These are phyloP conservation scores for Penicillium ochrochloron DNA, from an alignment of 495 filamentous ascomycete species.

Conservation along the genomic window DNA sequence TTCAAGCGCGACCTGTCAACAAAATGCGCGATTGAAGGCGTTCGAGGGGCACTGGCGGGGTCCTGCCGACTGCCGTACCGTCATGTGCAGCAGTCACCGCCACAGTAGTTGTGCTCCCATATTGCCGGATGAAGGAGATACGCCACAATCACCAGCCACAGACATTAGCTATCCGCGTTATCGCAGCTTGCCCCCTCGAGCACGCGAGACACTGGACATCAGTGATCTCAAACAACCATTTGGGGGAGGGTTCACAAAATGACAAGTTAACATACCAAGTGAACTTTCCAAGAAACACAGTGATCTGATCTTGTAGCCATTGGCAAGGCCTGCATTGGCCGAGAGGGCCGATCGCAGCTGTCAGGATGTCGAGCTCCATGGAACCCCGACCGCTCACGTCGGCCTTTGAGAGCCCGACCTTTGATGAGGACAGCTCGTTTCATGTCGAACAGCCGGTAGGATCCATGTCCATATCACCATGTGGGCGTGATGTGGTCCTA, in stretches of 20 bases:
- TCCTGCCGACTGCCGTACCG: slow-evolving; percentile 30
- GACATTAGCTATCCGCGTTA: slow-evolving; percentile 22
- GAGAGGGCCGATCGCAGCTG: slow-evolving; percentile 15
- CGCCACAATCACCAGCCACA: slow-evolving; percentile 24
- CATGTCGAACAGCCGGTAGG: slow-evolving; percentile 78
- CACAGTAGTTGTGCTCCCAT: neutral
- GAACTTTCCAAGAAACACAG: slow-evolving; percentile 5
- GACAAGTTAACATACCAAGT: neutral
- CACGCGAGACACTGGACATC: slow-evolving; percentile 10
- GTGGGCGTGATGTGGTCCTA: slow-evolving; percentile 88
- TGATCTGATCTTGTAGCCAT: slow-evolving; percentile 6
- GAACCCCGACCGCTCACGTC: slow-evolving; percentile 56
- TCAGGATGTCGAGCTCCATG: slow-evolving; percentile 47
- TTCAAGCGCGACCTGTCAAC: slow-evolving; percentile 11
- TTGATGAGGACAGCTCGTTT: slow-evolving; percentile 82
- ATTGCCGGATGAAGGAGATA: neutral
- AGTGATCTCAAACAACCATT: neutral
- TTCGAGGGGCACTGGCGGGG: slow-evolving; percentile 41
- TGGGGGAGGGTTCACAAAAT: neutral
- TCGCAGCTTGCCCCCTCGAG: slow-evolving; percentile 19
- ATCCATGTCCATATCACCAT: slow-evolving; percentile 87
- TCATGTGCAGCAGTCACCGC: slow-evolving; percentile 21
- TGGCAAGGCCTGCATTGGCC: slow-evolving; percentile 24
- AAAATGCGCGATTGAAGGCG: slow-evolving; percentile 29
- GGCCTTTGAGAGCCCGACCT: slow-evolving; percentile 84